Evolutionary conservation across 2,329 filamentous ascomycete species (phyloP).

Genomic region (Gliomastix tumulicola): DNA sequence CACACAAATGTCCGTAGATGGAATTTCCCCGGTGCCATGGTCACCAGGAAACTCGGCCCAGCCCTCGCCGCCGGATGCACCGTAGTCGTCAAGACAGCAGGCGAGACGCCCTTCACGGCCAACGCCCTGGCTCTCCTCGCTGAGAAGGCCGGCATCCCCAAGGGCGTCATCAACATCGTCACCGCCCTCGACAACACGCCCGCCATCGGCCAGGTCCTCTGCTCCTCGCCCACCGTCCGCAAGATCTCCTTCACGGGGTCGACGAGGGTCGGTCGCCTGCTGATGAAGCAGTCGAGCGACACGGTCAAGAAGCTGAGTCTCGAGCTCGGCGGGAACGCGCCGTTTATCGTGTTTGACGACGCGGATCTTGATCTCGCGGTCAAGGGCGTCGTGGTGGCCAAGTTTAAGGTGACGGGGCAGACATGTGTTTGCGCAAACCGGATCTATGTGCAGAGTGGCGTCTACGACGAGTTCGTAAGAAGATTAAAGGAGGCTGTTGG

Average conservation of each 20-base stretch:
- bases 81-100: constrained; percentile 63
- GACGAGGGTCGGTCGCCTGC: constrained; percentile 34
- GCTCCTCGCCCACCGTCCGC: constrained; percentile 54
- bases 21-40: constrained; percentile 57
- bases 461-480: constrained; percentile 63
- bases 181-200: constrained; percentile 60
- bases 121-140: constrained; percentile 62
- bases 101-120: constrained; percentile 66
- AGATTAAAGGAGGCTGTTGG: constrained; percentile 61
- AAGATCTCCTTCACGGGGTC: constrained; percentile 72
- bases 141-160: constrained; percentile 62
- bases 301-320: constrained; percentile 62
- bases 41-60: constrained; percentile 34
- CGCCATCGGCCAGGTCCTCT: constrained; percentile 57
- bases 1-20: too few relatives aligned
- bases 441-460: constrained; percentile 63
- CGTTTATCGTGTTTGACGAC: constrained; percentile 70
- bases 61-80: constrained; percentile 67
- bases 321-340: constrained; percentile 63
- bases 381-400: constrained; percentile 56
- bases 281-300: constrained; percentile 66
- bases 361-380: constrained; percentile 63
- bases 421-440: constrained; percentile 84
- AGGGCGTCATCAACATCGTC: constrained; percentile 41
- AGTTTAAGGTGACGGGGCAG: constrained; percentile 86